Base-by-base conservation (phyloP, 228 moss, liverwort and hornwort species). In the Sphagnum magellanicum region DNA sequence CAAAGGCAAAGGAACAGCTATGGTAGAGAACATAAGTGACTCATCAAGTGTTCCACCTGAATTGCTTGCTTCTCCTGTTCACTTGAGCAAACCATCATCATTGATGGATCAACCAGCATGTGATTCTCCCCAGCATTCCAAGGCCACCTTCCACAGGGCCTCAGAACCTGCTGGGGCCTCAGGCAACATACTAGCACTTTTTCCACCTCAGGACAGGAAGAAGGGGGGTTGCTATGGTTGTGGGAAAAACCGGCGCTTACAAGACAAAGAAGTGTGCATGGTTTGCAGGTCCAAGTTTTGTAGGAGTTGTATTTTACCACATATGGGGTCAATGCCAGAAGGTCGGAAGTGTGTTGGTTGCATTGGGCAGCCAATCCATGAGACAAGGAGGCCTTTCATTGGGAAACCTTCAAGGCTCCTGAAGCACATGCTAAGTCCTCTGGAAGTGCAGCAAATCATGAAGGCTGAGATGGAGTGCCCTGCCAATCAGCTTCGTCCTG, bases 271-370 rank as follows among this genome's bases (percentile, higher is more conserved):
- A 75, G 70, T 82, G 52, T 98, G 98, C 78, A 76, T 98, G 87
- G 84, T 84, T n/a, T 98, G 98, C 61, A 78, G 85, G 61, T 70
- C 83, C 68, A 94, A 86, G 55, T 98, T 89, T 63, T 98, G 98
- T 69, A 87, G 85, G 59, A 89, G 75, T 53, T 98, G 98, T 78
- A 72, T 98, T 51, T 76, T 98, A 14, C 64, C 66, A 16, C 92
- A 87, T 15, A 98, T 98, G 98, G 98, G 93, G n/a, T 94, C 94
- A 63, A 98, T 98, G 98, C 98, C 98, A 0, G 98, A 98, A 74
- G 98, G 98, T 16, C 79, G 98, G 61, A 98, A 98, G 73, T 98
- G 98, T 76, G 83, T 84, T 64, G 14, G 72, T 6, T 98, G 98
- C 73, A 89, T 98, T 63, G 92, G 92, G 57, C 81, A 81, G 64